A percentile compares a stretch with the other conserved stretches of the same genome.
Evolutionary conservation across 1,284 basidiomycete species (phyloP).

Genomic region (Porogramme epimiltina): DNA sequence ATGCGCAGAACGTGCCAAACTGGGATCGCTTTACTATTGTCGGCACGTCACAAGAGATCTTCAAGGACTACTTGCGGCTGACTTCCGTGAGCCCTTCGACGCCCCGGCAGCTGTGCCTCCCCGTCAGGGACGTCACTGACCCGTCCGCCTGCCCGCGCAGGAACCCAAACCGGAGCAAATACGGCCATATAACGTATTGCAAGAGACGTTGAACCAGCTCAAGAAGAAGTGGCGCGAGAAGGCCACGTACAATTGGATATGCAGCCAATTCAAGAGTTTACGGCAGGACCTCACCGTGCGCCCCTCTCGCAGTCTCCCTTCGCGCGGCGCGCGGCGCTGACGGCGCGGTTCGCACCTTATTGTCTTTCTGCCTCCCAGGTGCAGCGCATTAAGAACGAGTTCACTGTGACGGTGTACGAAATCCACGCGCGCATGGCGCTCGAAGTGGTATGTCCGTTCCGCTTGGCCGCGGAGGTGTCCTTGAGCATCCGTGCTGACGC

Average conservation of each 20-base stretch:
- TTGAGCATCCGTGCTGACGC: slow-evolving; percentile 1
- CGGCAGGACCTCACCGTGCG: slow-evolving; percentile 96
- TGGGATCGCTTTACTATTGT: slow-evolving; percentile 98
- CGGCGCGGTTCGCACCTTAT: slow-evolving; percentile 19
- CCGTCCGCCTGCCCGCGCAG: slow-evolving; percentile 38
- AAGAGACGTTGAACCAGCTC: slow-evolving; percentile 85
- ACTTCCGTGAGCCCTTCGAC: slow-evolving; percentile 73
- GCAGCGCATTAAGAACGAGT: slow-evolving; percentile 99
- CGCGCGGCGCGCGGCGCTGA: slow-evolving; percentile 15
- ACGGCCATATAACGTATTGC: slow-evolving; percentile 84
- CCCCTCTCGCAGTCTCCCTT: slow-evolving; percentile 21
- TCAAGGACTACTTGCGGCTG: slow-evolving; percentile 95
- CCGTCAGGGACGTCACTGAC: background rate
- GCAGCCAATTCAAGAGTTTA: slow-evolving; percentile 97
- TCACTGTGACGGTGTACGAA: slow-evolving; percentile 97
- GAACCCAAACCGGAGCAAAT: slow-evolving; percentile 96
- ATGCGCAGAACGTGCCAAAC: slow-evolving; percentile 86
- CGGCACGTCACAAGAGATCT: slow-evolving; percentile 85
- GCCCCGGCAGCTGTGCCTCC: background rate
- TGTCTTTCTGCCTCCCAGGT: slow-evolving; percentile 57
- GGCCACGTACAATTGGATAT: slow-evolving; percentile 89
- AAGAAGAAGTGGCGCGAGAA: slow-evolving; percentile 90
- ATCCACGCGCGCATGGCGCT: slow-evolving; percentile 97
- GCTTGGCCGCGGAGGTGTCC: too few species aligned
- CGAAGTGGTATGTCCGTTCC: slow-evolving; percentile 70